phyloP scores from a whole-genome alignment of 352 stramenopile genomes.

The Phytophthora pluvialis region DNA sequence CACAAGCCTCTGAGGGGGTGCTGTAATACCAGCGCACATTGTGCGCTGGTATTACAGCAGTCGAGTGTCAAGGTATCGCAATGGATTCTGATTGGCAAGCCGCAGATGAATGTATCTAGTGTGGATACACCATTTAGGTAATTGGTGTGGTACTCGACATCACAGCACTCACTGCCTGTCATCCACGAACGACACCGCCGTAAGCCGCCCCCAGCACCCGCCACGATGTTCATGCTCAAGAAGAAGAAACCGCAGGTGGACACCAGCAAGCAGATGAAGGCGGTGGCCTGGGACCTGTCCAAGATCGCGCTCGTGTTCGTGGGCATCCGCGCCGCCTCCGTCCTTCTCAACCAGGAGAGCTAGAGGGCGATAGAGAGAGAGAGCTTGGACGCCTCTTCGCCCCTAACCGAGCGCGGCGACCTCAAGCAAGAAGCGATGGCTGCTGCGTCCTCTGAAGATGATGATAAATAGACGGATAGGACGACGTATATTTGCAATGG shows the following conservation, averaged over 20 bases:
- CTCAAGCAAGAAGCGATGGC: conserved; percentile 10
- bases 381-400: conserved; percentile 6
- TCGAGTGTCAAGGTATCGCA: no score
- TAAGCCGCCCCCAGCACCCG: not conserved
- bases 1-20: no score
- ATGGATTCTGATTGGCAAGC: no score
- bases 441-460: not conserved
- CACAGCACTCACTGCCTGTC: conserved; percentile 19
- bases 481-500: conserved; percentile 10
- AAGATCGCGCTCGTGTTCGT: conserved; percentile 82
- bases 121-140: not conserved
- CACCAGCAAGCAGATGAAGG: conserved; percentile 78
- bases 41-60: no score
- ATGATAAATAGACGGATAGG: conserved; percentile 11
- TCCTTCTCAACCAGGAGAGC: conserved; percentile 72
- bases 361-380: conserved; percentile 24
- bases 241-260: conserved; percentile 90
- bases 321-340: conserved; percentile 73
- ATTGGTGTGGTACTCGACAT: conserved; percentile 9
- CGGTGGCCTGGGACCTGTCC: conserved; percentile 71
- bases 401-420: conserved; percentile 1
- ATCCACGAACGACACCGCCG: conserved; percentile 9
- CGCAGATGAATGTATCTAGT: no score
- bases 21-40: no score
- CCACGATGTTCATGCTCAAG: conserved; percentile 86